These are phyloP conservation scores for Mortierella sp. DNA, from an alignment of 371 early-diverging fungal genomes.

Conservation along the genomic window DNA sequence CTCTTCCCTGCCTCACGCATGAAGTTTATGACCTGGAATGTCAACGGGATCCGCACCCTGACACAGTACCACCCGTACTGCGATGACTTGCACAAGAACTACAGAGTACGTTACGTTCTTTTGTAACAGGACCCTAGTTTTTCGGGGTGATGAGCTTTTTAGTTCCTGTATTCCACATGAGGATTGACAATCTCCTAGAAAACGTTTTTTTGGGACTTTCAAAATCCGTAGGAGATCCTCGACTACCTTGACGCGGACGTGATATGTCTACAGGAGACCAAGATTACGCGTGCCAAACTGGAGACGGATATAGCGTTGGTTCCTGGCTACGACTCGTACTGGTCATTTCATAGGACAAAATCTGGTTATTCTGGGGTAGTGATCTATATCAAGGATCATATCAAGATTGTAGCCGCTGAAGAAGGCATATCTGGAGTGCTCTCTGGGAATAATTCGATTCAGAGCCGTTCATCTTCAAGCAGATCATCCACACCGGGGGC, in stretches of 20 bases:
- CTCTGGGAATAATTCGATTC: conserved; percentile 20
- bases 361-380: conserved; percentile 83
- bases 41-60: conserved; percentile 70
- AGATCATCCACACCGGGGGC: background rate
- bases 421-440: conserved; percentile 74
- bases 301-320: conserved; percentile 73
- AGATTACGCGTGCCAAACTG: conserved; percentile 68
- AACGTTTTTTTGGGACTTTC: no score
- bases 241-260: conserved; percentile 76
- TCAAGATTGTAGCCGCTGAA: conserved; percentile 64
- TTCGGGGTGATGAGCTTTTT: no score
- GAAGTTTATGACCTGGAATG: conserved; percentile 75
- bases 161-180: no score
- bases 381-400: conserved; percentile 70
- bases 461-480: background rate
- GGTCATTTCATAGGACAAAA: conserved; percentile 68
- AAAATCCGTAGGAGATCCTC: conserved; percentile 62
- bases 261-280: conserved; percentile 85
- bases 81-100: conserved; percentile 59
- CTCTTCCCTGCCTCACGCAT: conserved; percentile 34
- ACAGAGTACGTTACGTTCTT: conserved; percentile 55
- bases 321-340: conserved; percentile 81
- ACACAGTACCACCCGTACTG: conserved; percentile 69
- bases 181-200: no score
- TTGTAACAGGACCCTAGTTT: no score